Base-by-base conservation (phyloP, 2,329 filamentous ascomycete genomes). In the Penicillium sp. region DNA sequence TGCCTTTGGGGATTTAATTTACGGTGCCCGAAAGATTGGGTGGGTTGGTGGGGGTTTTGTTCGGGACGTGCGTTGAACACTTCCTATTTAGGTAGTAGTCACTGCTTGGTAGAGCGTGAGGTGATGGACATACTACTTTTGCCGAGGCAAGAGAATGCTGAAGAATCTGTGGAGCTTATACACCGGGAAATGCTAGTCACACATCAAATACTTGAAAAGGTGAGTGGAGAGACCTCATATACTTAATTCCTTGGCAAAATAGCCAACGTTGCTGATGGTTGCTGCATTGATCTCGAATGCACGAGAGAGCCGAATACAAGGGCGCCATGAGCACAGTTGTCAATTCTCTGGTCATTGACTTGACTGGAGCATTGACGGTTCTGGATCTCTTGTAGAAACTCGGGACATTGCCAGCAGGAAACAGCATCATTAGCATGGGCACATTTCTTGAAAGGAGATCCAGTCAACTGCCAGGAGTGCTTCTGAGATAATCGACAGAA, bases 401-500 rank as follows among this genome's bases (percentile, higher is more conserved):
- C 38, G 5, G 43, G 44, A 12, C 24, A 29, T 10, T 34, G 41
- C 49, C 49, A 47, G 29, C 49, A 51, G 9, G 49, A 47, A 6
- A 26, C 43, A 6, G 38, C 18, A 4, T 23, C 13, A 15, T 46
- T 39, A 12, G 33, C 39, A n/a, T 47, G 43, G 24, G 36, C 12
- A 16, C 43, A 51, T 13, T 6, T 3, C n/a, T 46, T 43, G 28
- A 46, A 51, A 16, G 49, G 49, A 8, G 42, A 26, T 9, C 49
- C 43, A 0, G 16, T 45, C 12, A 45, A 28, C 13, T 24, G 43
- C 49, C 43, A 51, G 28, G 24, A 41, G 7, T 41, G n/a, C 13
- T 26, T 16, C n/a, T 42, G 34, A 4, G 43, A 46, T 36, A 51
- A 23, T 10, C 15, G 49, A 18, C 43, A 21, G 9, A 42, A 28